phyloP scores from a whole-genome alignment of 495 filamentous ascomycete genomes.

The Pseudomonodictys pantanalensis region DNA sequence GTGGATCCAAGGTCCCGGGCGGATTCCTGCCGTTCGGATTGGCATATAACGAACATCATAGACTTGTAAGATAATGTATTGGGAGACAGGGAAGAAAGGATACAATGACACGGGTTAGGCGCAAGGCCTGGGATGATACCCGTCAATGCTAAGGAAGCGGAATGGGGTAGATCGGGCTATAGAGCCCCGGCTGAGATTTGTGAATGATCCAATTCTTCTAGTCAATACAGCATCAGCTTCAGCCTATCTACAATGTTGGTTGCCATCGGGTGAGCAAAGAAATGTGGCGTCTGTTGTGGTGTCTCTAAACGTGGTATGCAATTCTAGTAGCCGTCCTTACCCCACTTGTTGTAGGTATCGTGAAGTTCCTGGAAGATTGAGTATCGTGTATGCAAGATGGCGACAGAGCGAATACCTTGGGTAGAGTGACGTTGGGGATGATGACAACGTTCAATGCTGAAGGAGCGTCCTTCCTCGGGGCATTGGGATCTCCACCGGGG shows the following conservation, averaged over 20 bases:
- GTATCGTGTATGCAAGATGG: background rate
- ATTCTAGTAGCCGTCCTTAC: constrained; percentile 66
- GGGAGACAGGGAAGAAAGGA: no score
- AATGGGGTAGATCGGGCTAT: background rate
- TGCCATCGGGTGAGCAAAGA: constrained; percentile 16
- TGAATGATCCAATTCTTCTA: background rate
- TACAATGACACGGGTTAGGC: no score
- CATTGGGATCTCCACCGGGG: constrained; percentile 76
- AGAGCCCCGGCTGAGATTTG: background rate
- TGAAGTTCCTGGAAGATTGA: constrained; percentile 64
- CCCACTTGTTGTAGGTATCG: constrained; percentile 97
- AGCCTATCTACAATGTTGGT: constrained; percentile 28
- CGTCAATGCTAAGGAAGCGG: background rate
- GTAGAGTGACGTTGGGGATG: constrained; percentile 85
- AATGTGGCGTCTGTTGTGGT: no score
- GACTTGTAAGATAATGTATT: no score
- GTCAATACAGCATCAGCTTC: background rate
- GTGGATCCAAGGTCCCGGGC: no score
- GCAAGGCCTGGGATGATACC: no score
- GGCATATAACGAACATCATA: no score
- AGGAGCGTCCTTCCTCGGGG: constrained; percentile 80
- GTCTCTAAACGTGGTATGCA: no score
- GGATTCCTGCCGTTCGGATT: background rate
- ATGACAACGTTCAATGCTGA: constrained; percentile 92
- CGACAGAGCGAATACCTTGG: constrained; percentile 51